These are phyloP conservation scores for Cyberlindnera mrakii DNA, from an alignment of 805 yeast species.

Conservation along the genomic window DNA sequence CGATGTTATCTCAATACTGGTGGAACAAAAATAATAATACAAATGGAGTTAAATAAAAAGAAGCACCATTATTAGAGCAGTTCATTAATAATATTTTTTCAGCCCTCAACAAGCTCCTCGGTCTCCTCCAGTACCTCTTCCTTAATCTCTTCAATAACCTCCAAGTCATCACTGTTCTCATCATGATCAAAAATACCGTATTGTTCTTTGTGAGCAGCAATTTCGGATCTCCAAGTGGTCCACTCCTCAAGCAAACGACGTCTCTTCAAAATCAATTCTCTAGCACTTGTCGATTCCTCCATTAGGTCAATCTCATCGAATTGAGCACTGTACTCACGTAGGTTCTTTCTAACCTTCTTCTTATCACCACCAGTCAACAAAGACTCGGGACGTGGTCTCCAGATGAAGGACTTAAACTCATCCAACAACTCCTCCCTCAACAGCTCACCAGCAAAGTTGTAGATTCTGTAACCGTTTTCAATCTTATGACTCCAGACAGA, in stretches of 20 bases:
- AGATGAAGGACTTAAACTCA: conserved; percentile 79
- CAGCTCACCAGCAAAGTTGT: conserved; percentile 74
- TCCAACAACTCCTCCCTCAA: conserved; percentile 73
- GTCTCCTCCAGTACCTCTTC: conserved; percentile 56
- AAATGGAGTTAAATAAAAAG: too few species aligned
- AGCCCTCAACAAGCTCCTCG: conserved; percentile 20
- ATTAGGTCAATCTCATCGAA: conserved; percentile 93
- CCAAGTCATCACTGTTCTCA: conserved; percentile 58
- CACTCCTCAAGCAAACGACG: conserved; percentile 80
- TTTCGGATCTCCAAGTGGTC: conserved; percentile 66
- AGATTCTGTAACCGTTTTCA: conserved; percentile 88
- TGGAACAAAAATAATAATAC: too few species aligned
- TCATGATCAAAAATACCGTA: conserved; percentile 39
- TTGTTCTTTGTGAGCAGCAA: conserved; percentile 42
- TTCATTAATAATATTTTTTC: neutral
- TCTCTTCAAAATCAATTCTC: conserved; percentile 82
- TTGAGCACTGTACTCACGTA: conserved; percentile 84
- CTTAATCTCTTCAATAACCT: conserved; percentile 67
- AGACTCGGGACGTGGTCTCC: conserved; percentile 97
- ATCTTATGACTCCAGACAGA: conserved; percentile 77
- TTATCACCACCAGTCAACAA: conserved; percentile 69
- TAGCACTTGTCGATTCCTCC: conserved; percentile 89
- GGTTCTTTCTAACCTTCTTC: conserved; percentile 85
- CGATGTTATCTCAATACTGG: too few species aligned
- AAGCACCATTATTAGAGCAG: too few species aligned